Conservation (phyloP, 495 filamentous ascomycete species). For the Penicillium verhagenii region DNA sequence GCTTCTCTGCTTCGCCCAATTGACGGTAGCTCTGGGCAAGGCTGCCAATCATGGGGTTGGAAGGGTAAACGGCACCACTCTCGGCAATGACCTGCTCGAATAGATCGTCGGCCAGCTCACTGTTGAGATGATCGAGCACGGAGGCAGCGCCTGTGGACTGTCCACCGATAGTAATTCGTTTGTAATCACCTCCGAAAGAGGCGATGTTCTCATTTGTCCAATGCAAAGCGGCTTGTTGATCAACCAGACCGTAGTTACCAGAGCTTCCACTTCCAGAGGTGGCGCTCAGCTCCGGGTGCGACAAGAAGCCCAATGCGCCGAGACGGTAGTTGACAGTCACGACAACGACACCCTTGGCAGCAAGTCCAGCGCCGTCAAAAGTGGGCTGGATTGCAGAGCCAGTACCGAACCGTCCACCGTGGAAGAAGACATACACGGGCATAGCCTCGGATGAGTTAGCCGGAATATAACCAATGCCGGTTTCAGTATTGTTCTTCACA, state of each 20-base stretch:
- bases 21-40: not conserved
- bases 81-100: not conserved
- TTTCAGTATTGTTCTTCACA: not conserved
- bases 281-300: not conserved
- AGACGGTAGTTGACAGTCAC: constrained; percentile 29
- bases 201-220: constrained; percentile 3
- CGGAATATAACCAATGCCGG: not conserved
- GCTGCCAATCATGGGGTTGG: not conserved
- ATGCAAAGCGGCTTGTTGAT: not conserved
- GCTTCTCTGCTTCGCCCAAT: not conserved
- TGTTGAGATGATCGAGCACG: not conserved
- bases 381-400: constrained; percentile 13
- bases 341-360: constrained; percentile 19
- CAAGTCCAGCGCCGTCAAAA: constrained; percentile 21
- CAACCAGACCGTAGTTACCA: constrained; percentile 1
- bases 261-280: not conserved
- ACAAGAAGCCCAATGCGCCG: constrained; percentile 20
- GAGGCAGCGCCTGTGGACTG: not conserved
- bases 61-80: not conserved
- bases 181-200: constrained; percentile 1
- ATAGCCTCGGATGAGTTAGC: not conserved
- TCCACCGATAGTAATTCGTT: not conserved
- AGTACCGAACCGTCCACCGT: constrained; percentile 24
- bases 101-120: not conserved
- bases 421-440: constrained; percentile 33